A percentile compares a stretch with the other conserved stretches of the same genome.
Conservation (phyloP, 306 rosid genomes). For the Prunus salicina region DNA sequence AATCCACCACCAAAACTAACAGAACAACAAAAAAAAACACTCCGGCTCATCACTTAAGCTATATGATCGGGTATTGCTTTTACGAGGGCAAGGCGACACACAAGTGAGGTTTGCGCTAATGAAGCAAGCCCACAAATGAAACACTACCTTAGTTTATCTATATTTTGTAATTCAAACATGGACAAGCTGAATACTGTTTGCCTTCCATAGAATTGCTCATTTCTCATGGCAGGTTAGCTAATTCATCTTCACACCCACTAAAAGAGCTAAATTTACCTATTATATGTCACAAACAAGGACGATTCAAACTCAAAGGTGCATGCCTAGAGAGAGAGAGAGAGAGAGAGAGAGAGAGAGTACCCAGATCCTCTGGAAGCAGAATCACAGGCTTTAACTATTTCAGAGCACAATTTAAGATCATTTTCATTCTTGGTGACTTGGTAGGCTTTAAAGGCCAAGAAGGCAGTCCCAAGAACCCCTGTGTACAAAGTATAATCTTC, state of each 20-base stretch:
- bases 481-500: conserved; percentile 67
- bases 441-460: conserved; percentile 57
- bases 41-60: not conserved
- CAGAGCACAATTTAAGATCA: conserved; percentile 68
- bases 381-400: conserved; percentile 72
- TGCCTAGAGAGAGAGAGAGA: not conserved
- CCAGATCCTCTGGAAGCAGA: conserved; percentile 61
- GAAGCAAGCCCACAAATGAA: not conserved
- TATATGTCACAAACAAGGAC: not conserved
- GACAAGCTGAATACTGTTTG: too few relatives aligned
- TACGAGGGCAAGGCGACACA: not conserved
- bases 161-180: not conserved
- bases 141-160: not conserved
- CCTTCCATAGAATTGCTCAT: too few relatives aligned
- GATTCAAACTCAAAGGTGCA: not conserved
- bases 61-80: not conserved
- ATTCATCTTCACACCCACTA: not conserved
- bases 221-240: too few relatives aligned
- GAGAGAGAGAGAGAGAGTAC: conserved; percentile 29
- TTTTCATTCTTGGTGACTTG: conserved; percentile 47
- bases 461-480: conserved; percentile 80
- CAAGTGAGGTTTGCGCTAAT: not conserved
- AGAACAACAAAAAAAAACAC: not conserved
- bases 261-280: not conserved
- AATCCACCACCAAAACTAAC: not conserved